phyloP scores from a whole-genome alignment of 768 basidiomycete species.

The Panellus pusillus region DNA sequence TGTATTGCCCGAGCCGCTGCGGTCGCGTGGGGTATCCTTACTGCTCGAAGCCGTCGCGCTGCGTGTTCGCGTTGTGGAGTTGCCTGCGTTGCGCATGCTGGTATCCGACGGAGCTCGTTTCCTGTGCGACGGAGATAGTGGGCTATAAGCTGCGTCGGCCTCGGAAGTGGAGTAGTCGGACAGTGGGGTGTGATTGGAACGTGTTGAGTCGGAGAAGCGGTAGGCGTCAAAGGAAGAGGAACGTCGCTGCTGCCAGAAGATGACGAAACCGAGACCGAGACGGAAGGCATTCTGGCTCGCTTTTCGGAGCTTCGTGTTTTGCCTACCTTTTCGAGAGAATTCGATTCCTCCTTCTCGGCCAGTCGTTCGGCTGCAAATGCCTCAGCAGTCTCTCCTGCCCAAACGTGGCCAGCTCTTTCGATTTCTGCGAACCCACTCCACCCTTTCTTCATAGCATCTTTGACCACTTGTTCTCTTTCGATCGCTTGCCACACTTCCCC shows the following conservation, averaged over 20 bases:
- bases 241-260: constrained; percentile 17
- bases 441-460: constrained; percentile 21
- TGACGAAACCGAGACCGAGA: constrained; percentile 20
- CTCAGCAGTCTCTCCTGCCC: constrained; percentile 31
- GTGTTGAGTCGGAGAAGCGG: constrained; percentile 14
- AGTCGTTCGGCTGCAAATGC: constrained; percentile 24
- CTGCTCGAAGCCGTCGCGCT: constrained; percentile 9
- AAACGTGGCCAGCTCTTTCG: constrained; percentile 30
- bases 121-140: constrained; percentile 5
- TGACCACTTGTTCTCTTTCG: constrained; percentile 17
- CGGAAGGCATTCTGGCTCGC: constrained; percentile 18
- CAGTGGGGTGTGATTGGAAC: constrained; percentile 18
- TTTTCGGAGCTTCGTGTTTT: constrained; percentile 19
- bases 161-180: constrained; percentile 17
- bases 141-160: constrained; percentile 5
- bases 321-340: constrained; percentile 14
- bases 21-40: constrained; percentile 12
- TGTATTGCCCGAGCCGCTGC: not conserved
- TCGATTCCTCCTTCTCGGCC: constrained; percentile 24
- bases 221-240: constrained; percentile 15
- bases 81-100: not conserved
- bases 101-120: constrained; percentile 17
- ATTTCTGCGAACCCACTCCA: constrained; percentile 19
- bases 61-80: constrained; percentile 12
- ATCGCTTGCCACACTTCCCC: constrained; percentile 25